Evolutionary conservation across 2,329 filamentous ascomycete genomes (phyloP).

Genomic region (Thielaviopsis cerberus): DNA sequence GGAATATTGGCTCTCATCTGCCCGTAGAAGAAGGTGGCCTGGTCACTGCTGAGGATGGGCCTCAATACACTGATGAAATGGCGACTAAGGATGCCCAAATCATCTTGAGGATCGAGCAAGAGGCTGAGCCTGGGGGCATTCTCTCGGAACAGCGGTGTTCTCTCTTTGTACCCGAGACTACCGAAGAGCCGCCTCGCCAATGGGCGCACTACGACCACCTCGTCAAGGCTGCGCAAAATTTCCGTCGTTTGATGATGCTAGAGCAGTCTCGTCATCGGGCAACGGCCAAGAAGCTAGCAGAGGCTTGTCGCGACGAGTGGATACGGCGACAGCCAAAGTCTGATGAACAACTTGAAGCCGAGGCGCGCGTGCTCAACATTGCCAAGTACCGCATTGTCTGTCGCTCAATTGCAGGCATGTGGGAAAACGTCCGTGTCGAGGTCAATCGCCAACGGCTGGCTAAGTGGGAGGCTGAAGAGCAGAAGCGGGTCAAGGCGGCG

Average conservation of each 20-base stretch:
- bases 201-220: conserved; percentile 83
- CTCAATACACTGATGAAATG: conserved; percentile 39
- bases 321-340: conserved; percentile 54
- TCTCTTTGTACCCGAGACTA: conserved; percentile 51
- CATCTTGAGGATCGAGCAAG: conserved; percentile 53
- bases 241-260: conserved; percentile 58
- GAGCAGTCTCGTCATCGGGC: conserved; percentile 63
- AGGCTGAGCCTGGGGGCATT: conserved; percentile 55
- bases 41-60: conserved; percentile 35
- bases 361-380: conserved; percentile 50
- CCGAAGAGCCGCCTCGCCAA: conserved; percentile 55
- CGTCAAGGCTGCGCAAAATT: conserved; percentile 57
- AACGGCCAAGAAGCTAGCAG: conserved; percentile 62
- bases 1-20: conserved; percentile 29
- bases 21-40: conserved; percentile 41
- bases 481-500: conserved; percentile 45
- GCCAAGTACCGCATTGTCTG: conserved; percentile 54
- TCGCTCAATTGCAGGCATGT: conserved; percentile 35
- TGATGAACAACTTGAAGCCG: conserved; percentile 62
- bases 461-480: conserved; percentile 47
- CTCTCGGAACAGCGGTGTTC: conserved; percentile 54
- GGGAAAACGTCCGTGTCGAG: conserved; percentile 45
- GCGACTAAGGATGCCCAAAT: conserved; percentile 48
- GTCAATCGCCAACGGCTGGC: conserved; percentile 40
- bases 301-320: conserved; percentile 62